phyloP scores from a whole-genome alignment of 495 filamentous ascomycete species.

The Chaetomium fimeti region DNA sequence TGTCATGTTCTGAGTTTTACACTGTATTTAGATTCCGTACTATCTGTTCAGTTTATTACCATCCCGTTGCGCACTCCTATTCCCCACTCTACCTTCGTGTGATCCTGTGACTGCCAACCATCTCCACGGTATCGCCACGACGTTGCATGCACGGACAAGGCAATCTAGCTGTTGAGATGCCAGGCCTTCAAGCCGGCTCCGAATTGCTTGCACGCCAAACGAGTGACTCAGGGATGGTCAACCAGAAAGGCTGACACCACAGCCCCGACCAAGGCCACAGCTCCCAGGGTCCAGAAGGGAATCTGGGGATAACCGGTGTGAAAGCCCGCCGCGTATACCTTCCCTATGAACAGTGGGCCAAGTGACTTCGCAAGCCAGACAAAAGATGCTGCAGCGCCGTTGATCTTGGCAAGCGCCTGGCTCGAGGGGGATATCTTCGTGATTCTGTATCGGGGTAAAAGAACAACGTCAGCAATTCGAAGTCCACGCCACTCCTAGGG shows the following conservation, averaged over 20 bases:
- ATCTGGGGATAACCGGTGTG: constrained; percentile 14
- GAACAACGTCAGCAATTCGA: neutral
- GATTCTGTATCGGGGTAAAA: neutral
- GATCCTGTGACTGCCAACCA: too few relatives aligned
- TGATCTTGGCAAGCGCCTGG: constrained; percentile 18
- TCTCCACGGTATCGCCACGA: too few relatives aligned
- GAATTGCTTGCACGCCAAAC: neutral
- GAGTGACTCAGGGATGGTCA: constrained; percentile 1
- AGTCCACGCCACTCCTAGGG: neutral
- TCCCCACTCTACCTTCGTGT: too few relatives aligned
- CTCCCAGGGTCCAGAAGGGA: constrained; percentile 16
- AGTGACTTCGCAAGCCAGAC: constrained; percentile 18
- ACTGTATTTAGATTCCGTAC: too few relatives aligned
- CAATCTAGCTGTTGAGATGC: neutral
- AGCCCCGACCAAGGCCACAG: constrained; percentile 13
- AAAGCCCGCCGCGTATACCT: constrained; percentile 12
- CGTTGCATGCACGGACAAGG: too few relatives aligned
- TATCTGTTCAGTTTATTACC: too few relatives aligned
- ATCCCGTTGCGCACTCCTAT: too few relatives aligned
- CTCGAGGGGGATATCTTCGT: constrained; percentile 16
- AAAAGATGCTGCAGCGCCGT: constrained; percentile 21
- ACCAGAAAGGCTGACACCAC: constrained; percentile 11
- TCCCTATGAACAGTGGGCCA: constrained; percentile 13
- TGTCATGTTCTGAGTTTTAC: too few relatives aligned
- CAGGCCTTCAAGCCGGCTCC: neutral